phyloP scores from a whole-genome alignment of 2,329 filamentous ascomycete genomes.

The Arthrobotrys conoides region DNA sequence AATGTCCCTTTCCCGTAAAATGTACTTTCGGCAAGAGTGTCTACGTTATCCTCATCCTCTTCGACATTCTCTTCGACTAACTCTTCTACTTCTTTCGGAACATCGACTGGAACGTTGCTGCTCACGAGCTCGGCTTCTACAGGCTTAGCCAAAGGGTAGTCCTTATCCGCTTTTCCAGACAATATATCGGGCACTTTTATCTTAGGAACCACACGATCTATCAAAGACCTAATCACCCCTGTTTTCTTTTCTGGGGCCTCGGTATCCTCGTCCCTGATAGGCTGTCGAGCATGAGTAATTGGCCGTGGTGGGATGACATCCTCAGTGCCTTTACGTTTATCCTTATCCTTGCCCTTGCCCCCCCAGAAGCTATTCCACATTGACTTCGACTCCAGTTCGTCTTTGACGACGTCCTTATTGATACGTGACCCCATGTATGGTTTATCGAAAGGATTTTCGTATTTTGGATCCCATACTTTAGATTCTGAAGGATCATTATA shows the following conservation, averaged over 20 bases:
- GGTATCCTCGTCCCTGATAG: constrained; percentile 8
- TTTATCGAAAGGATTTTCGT: constrained; percentile 18
- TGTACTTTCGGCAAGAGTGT: constrained; percentile 6
- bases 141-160: neutral
- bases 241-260: constrained; percentile 23
- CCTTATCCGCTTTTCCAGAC: neutral
- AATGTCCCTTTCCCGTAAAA: constrained; percentile 1
- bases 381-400: neutral
- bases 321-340: constrained; percentile 4
- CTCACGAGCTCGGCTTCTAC: neutral
- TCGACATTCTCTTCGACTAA: neutral
- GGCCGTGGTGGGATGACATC: constrained; percentile 17
- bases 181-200: neutral
- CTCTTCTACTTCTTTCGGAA: neutral
- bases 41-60: constrained; percentile 12
- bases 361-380: neutral
- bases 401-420: constrained; percentile 18
- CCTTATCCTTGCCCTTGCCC: constrained; percentile 21
- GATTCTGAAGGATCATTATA: constrained; percentile 3
- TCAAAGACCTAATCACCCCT: constrained; percentile 18
- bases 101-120: neutral
- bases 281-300: constrained; percentile 27
- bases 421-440: neutral
- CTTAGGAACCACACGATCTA: constrained; percentile 33
- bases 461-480: constrained; percentile 15